Base-by-base conservation (phyloP, 257 asterid genomes). In the Scutellaria minor region DNA sequence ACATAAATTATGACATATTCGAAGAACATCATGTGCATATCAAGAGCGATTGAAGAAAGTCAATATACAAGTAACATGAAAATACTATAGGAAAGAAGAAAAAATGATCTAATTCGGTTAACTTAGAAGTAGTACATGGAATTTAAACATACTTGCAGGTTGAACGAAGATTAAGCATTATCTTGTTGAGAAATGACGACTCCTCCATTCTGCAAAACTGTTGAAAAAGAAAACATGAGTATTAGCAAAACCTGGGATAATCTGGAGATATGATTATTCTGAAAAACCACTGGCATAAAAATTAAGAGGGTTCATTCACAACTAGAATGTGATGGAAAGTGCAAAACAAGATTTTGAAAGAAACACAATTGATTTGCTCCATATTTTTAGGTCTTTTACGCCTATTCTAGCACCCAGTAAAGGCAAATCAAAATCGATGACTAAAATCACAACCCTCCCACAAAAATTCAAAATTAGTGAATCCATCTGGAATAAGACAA, bases 151-250 rank as follows among this genome's bases (percentile, higher is more conserved):
- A 92, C 98, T 79, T 90, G 96, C 94, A 92, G 68, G 87, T 80
- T 56, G 92, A 77, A 60, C 92, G 96, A 75, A 88, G 85, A 76
- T 84, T 86, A 46, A 78, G 83, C 86, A 90, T 72, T 81, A 92
- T 72, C 66, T 70, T 87, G 79, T 58, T 77, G 64, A 90, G 83
- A 62, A 88, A 70, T 1, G 95, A 83, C 13, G 87, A 67, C 24
- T 84, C 87, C 75, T 84, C 96, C 96, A 90, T 92, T 50, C 72
- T 64, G 71, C 57, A 27, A 44, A 68, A 35, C 56, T 31, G 46
- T 46, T 12, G n/a, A 7, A 35, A 52, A 35, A 22, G 8, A 18
- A 50, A n/a, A 2, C 6, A 15, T 57, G 52, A 22, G 0, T 35
- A 35, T 56, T 31, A 14, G 52, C 51, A 46, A 63, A 78, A 50